A percentile compares a stretch with the other conserved stretches of the same genome.
Evolutionary conservation across 2,329 filamentous ascomycete species (phyloP).

Genomic region (Cercospora citrullina): DNA sequence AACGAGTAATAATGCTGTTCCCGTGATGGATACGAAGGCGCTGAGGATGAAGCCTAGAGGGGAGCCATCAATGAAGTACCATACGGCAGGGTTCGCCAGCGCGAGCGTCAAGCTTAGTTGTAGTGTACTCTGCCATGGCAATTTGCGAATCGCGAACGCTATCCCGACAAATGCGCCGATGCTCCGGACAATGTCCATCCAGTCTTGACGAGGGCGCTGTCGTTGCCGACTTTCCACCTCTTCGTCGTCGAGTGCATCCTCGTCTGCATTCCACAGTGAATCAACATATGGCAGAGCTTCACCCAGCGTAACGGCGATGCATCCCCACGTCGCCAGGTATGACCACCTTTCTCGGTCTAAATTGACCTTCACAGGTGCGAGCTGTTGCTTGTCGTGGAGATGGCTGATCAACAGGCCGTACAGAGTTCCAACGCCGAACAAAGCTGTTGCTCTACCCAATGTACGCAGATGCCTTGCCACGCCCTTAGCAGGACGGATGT

Average conservation of each 20-base stretch:
- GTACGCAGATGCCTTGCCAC: slow-evolving; percentile 47
- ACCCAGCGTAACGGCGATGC: slow-evolving; percentile 74
- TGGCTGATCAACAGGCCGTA: slow-evolving; percentile 82
- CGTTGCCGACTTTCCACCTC: slow-evolving; percentile 25
- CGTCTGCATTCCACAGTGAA: slow-evolving; percentile 63
- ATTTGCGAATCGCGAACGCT: slow-evolving; percentile 79
- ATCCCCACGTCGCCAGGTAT: slow-evolving; percentile 80
- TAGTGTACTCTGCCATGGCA: slow-evolving; percentile 92
- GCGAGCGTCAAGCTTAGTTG: slow-evolving; percentile 88
- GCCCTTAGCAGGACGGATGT: slow-evolving; percentile 29
- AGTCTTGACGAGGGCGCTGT: slow-evolving; percentile 43
- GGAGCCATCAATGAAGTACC: slow-evolving; percentile 94
- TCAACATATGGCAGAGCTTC: slow-evolving; percentile 84
- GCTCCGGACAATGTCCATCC: slow-evolving; percentile 70
- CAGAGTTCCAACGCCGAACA: slow-evolving; percentile 76
- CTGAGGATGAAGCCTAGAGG: slow-evolving; percentile 81
- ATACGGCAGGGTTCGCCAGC: slow-evolving; percentile 87
- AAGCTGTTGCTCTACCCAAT: slow-evolving; percentile 45
- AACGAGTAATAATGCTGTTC: slow-evolving; percentile 71
- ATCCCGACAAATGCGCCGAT: slow-evolving; percentile 72
- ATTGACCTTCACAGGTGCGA: slow-evolving; percentile 63
- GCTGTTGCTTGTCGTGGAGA: slow-evolving; percentile 68
- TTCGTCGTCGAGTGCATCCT: slow-evolving; percentile 36
- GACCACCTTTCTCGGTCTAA: slow-evolving; percentile 58
- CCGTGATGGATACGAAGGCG: slow-evolving; percentile 68